A percentile compares a stretch with the other conserved stretches of the same genome.
Conservation (phyloP, 176 grass and related monocot genomes). For the Triticum dicoccoides region DNA sequence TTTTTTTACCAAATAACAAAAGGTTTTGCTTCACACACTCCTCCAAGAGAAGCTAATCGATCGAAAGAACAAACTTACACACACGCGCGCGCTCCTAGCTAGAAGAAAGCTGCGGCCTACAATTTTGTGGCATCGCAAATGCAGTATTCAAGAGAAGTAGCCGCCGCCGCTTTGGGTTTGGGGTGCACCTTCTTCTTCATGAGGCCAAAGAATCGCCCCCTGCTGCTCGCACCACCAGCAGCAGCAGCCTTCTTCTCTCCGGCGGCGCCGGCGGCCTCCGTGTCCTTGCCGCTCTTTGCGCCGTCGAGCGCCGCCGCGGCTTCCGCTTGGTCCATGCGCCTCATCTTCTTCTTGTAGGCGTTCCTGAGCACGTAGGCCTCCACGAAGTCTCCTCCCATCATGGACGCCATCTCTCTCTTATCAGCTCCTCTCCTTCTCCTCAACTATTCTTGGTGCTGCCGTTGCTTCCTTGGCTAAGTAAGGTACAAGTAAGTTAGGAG, state of each 20-base stretch:
- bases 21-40: neutral
- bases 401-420: conserved; percentile 45
- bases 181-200: conserved; percentile 56
- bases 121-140: neutral
- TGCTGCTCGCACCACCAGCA: neutral
- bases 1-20: neutral
- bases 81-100: neutral
- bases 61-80: neutral
- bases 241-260: neutral
- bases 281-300: neutral
- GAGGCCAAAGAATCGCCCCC: conserved; percentile 20
- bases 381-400: conserved; percentile 54
- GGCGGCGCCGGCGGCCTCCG: neutral
- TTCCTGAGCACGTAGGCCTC: conserved; percentile 64
- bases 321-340: conserved; percentile 23
- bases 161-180: too few relatives aligned
- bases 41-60: neutral
- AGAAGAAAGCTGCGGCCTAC: neutral
- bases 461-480: neutral
- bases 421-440: neutral
- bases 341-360: conserved; percentile 46
- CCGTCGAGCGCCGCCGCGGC: neutral
- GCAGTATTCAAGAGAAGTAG: too few relatives aligned
- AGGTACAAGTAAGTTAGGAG: too few relatives aligned
- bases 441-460: neutral